Conservation (phyloP, 257 asterid species). For the Plantago ovata region DNA sequence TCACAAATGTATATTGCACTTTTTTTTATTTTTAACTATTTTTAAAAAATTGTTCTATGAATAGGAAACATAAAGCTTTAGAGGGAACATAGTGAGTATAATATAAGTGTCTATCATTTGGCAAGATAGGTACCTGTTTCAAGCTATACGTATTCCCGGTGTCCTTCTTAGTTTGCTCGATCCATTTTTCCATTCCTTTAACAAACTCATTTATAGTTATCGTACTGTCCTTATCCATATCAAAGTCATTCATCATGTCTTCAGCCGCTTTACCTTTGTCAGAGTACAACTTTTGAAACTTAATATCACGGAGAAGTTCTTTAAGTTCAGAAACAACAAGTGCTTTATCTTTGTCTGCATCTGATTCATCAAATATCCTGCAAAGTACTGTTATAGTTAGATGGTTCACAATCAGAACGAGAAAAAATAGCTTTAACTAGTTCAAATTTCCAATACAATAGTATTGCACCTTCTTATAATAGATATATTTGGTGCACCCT, state of each 20-base stretch:
- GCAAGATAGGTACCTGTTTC: background rate
- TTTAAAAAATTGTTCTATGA: no score
- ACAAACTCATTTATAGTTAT: conserved; percentile 54
- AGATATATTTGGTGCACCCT: conserved; percentile 49
- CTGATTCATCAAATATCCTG: conserved; percentile 44
- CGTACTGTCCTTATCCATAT: conserved; percentile 36
- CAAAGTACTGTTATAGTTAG: background rate
- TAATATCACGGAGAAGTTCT: conserved; percentile 38
- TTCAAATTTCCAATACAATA: no score
- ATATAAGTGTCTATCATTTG: no score
- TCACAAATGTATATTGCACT: no score
- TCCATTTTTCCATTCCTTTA: conserved; percentile 47
- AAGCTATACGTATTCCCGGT: no score
- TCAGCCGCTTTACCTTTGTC: conserved; percentile 31
- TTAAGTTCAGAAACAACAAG: conserved; percentile 42
- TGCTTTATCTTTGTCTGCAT: conserved; percentile 40
- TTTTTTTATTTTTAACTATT: no score
- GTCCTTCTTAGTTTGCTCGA: conserved; percentile 49
- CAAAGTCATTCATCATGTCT: conserved; percentile 44
- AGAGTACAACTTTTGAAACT: conserved; percentile 20
- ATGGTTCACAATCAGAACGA: background rate
- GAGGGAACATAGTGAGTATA: no score
- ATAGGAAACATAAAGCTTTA: no score
- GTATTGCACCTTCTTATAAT: conserved; percentile 39
- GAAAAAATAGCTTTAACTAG: no score